Evolutionary conservation across 2,329 filamentous ascomycete species (phyloP), one percentile per base, ranked within the genome.

Genomic region (Aureobasidium pullulans): DNA sequence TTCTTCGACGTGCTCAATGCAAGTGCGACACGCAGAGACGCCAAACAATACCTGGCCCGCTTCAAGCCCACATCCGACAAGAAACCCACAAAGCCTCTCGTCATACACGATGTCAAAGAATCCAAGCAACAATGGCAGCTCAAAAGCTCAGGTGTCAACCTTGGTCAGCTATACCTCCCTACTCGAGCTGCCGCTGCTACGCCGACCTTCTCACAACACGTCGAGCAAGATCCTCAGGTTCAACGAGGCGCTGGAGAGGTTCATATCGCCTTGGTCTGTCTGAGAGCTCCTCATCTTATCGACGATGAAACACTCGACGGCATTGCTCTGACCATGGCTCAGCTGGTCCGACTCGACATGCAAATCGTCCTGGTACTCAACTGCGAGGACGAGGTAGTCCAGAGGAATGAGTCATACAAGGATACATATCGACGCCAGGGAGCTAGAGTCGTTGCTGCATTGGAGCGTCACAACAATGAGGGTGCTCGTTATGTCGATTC

Each of bases 11-110:
- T 97, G 3, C 79, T 99, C 34, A 90, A 89, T 68, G 90, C 92
- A 16, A 90, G 91, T 10, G 89, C 92, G 6, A 96, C 93, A 0
- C 96, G 92, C 73, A 85, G 94, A 67, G 94, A 99, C 76, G 91
- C 92, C 49, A 92, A 89, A 73, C 86, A 89, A 39, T 99, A 96
- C 70, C 81, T 99, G 15, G 88, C 94, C 66, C 92, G 90, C 62
- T 96, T 96, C 71, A 86, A 84, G n/a, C 43, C 63, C 16, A 61
- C 65, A 1, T 47, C 42, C n/a, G 49, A 61, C 56, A 61, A 23
- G 65, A 69, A 66, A 60, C 66, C 16, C 70, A 75, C 46, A 70
- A 77, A 62, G 70, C 67, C 11, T 57, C 60, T 64, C 40, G 42
- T 60, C 15, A 57, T 66, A 36, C 62, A 64, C 28, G 63, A 67